Evolutionary conservation across 805 yeast genomes (phyloP), one percentile per base, ranked within the genome.

Genomic region (Candida ponderosae): DNA sequence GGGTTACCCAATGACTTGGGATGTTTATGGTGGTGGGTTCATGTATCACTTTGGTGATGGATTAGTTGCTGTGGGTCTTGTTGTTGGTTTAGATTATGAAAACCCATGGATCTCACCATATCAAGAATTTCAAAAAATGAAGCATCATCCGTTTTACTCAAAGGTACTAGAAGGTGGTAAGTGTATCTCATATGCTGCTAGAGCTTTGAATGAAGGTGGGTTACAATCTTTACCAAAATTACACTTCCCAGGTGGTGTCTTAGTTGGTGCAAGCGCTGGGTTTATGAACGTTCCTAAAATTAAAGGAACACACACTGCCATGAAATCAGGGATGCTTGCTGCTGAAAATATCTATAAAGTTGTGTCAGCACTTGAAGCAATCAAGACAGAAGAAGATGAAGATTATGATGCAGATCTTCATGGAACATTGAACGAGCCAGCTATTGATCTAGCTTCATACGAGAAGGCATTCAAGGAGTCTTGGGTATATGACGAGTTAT

Each of bases 141-240:
- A 93, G 61, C 81, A 74, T 34, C 97, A 93, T 59, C 95, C 96
- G 5, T 81, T 74, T 59, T 93, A 87, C 57, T 63, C 75, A 23
- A 63, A 74, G 17, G 81, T 81, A 1, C 66, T 93, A 37, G 74
- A 77, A 50, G 95, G 94, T 30, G 98, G 98, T 17, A 86, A 81
- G 53, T 93, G 97, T 61, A 72, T 93, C 16, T 79, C 95, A 4
- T 93, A 93, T 53, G 98, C 86, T 15, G 98, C 98, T 4, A 74
- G 98, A 50, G 96, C 97, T 1, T 72, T 93, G 48, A 93, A 90
- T 59, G 99, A 93, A 64, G 99, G 99, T 44, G 99, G 99, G 1
- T 72, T 69, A 48, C 99, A 93, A 65, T 80, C 95, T 29, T 83
- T 93, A 36, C 99, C 99, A 18, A 75, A 80, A 54, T 68, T 93